Conservation (phyloP, 2,329 filamentous ascomycete species). For the Colletotrichum sp. region DNA sequence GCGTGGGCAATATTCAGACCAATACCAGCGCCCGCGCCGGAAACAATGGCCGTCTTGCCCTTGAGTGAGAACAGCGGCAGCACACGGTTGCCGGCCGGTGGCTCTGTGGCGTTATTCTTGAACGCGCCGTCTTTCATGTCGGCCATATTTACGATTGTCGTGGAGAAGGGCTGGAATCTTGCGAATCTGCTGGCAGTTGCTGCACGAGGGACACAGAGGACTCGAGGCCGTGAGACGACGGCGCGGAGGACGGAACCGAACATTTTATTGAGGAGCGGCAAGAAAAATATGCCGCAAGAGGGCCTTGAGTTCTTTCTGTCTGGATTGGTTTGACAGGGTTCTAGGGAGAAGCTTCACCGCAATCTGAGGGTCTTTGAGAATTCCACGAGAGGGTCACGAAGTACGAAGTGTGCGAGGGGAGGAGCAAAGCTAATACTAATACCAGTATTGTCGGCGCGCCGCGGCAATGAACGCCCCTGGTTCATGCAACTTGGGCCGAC, state of each 20-base stretch:
- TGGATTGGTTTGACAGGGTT: conserved; percentile 6
- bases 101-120: conserved; percentile 58
- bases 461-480: conserved; percentile 14
- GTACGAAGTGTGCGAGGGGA: neutral
- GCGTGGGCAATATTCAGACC: conserved; percentile 68
- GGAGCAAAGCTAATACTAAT: conserved; percentile 14
- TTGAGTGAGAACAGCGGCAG: conserved; percentile 72
- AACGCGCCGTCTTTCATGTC: conserved; percentile 55
- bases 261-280: conserved; percentile 11
- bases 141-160: conserved; percentile 33
- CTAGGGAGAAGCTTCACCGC: conserved; percentile 15
- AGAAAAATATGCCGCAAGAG: conserved; percentile 13
- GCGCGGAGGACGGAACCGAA: conserved; percentile 13
- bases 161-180: conserved; percentile 15
- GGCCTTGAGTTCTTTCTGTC: neutral
- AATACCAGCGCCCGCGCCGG: conserved; percentile 70
- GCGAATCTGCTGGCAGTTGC: neutral
- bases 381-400: neutral
- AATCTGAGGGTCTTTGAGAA: conserved; percentile 4
- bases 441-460: conserved; percentile 5
- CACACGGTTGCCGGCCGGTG: conserved; percentile 53
- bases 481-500: conserved; percentile 1
- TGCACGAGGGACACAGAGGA: neutral
- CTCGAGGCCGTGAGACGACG: conserved; percentile 12
- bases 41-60: conserved; percentile 72